Conservation (phyloP, 1,284 basidiomycete genomes). For the Ustilago nuda region DNA sequence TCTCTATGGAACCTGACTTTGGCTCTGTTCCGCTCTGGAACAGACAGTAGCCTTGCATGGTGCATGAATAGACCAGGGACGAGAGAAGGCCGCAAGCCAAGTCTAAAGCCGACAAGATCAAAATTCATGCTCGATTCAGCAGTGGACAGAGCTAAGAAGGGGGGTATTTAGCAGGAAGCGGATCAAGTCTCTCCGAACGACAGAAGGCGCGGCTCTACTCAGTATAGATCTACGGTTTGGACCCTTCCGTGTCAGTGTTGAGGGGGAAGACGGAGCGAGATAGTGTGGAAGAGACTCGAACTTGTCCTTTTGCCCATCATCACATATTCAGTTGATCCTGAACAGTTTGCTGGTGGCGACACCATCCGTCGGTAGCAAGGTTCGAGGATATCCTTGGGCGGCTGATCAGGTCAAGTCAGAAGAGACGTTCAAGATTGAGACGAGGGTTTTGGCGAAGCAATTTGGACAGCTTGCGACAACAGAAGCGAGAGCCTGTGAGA, state of each 20-base stretch:
- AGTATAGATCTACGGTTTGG: conserved; percentile 2
- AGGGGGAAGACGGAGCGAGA: background rate
- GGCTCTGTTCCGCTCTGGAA: background rate
- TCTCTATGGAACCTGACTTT: background rate
- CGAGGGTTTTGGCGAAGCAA: background rate
- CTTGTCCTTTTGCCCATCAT: background rate
- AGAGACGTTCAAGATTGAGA: background rate
- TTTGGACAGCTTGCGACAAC: background rate
- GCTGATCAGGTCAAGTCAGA: background rate
- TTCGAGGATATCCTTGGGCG: background rate
- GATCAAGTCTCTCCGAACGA: conserved; percentile 4
- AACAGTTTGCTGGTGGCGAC: background rate
- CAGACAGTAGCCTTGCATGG: conserved; percentile 1
- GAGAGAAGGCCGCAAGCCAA: background rate
- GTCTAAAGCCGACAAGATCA: background rate
- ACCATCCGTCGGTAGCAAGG: background rate
- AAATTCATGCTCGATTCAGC: background rate
- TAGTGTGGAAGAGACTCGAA: background rate
- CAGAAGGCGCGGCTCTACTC: background rate
- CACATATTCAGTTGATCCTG: background rate
- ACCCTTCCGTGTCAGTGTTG: conserved; percentile 4
- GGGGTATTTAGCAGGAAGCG: background rate
- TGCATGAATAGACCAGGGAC: conserved; percentile 15
- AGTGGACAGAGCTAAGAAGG: background rate
- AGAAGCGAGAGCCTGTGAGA: background rate